Percentiles rank a stretch among this genome's conserved stretches.
Conservation (phyloP, 768 basidiomycete species). For the Mycena kentingensis region DNA sequence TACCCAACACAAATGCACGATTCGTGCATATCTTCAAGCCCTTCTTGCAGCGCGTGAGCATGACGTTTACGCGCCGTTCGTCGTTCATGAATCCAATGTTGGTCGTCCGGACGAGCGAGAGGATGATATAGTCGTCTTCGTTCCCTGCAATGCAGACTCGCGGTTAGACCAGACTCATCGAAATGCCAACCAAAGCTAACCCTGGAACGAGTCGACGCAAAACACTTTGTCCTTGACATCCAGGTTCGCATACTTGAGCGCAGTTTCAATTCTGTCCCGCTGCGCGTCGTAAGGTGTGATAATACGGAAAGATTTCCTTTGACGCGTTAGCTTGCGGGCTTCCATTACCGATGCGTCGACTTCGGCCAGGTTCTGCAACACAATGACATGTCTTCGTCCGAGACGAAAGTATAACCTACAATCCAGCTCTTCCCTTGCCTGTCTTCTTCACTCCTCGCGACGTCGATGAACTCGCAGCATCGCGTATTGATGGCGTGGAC, state of each 20-base stretch:
- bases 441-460: conserved; percentile 34
- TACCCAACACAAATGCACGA: conserved; percentile 50
- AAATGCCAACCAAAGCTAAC: conserved; percentile 32
- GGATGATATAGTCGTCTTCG: conserved; percentile 71
- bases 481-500: conserved; percentile 37
- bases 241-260: conserved; percentile 47
- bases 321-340: conserved; percentile 48
- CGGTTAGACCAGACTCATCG: not conserved
- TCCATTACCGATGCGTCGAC: conserved; percentile 42
- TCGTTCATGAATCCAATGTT: conserved; percentile 65
- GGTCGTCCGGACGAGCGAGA: conserved; percentile 67
- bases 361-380: conserved; percentile 55
- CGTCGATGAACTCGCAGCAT: conserved; percentile 66
- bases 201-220: conserved; percentile 82
- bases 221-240: conserved; percentile 64
- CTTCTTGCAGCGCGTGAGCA: conserved; percentile 70
- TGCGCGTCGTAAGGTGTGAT: conserved; percentile 81
- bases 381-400: not conserved
- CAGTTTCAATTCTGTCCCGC: conserved; percentile 51
- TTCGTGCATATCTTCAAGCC: conserved; percentile 68
- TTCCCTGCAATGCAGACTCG: conserved; percentile 50
- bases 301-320: conserved; percentile 49
- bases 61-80: conserved; percentile 66
- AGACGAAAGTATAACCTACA: conserved; percentile 24
- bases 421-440: conserved; percentile 38